These are phyloP conservation scores for Kluyveromyces sp. DNA, from an alignment of 1,139 yeast genomes.

Conservation along the genomic window DNA sequence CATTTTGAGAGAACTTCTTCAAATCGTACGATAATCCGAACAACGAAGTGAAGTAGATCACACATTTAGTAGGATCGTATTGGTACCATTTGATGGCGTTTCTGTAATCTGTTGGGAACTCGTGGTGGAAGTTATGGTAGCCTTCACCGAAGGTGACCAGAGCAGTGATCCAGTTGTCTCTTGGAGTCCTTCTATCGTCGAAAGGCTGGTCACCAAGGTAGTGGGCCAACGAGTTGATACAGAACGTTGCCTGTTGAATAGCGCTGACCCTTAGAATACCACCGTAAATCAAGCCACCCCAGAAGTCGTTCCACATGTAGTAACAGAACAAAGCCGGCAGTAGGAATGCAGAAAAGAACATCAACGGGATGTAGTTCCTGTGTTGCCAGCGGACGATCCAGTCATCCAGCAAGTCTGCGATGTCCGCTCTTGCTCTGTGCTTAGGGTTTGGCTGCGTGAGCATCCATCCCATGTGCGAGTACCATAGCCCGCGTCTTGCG, in stretches of 20 bases:
- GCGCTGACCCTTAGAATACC: constrained; percentile 77
- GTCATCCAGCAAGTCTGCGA: constrained; percentile 82
- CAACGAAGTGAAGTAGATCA: constrained; percentile 64
- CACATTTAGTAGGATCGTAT: constrained; percentile 90
- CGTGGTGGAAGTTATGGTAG: constrained; percentile 98
- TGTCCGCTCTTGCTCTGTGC: constrained; percentile 93
- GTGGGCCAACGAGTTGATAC: constrained; percentile 97
- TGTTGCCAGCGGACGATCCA: constrained; percentile 91
- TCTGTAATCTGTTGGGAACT: constrained; percentile 97
- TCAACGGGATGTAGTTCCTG: constrained; percentile 70
- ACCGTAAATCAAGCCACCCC: constrained; percentile 89
- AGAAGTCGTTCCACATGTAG: constrained; percentile 75
- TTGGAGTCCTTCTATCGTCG: constrained; percentile 94
- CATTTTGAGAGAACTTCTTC: constrained; percentile 89
- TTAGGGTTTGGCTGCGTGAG: constrained; percentile 87
- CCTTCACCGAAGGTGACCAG: constrained; percentile 97
- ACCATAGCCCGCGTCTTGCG: constrained; percentile 94
- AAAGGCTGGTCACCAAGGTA: constrained; percentile 98
- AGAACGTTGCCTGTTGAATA: constrained; percentile 97
- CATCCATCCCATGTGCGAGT: constrained; percentile 98
- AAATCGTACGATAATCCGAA: constrained; percentile 85
- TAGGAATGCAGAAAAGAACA: constrained; percentile 61
- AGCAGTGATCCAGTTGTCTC: constrained; percentile 93
- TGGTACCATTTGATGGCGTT: constrained; percentile 98
- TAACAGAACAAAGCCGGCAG: constrained; percentile 78